Evolutionary conservation across 2,329 filamentous ascomycete species (phyloP), one percentile per base, ranked within the genome.

Genomic region (Fusarium equiseti): DNA sequence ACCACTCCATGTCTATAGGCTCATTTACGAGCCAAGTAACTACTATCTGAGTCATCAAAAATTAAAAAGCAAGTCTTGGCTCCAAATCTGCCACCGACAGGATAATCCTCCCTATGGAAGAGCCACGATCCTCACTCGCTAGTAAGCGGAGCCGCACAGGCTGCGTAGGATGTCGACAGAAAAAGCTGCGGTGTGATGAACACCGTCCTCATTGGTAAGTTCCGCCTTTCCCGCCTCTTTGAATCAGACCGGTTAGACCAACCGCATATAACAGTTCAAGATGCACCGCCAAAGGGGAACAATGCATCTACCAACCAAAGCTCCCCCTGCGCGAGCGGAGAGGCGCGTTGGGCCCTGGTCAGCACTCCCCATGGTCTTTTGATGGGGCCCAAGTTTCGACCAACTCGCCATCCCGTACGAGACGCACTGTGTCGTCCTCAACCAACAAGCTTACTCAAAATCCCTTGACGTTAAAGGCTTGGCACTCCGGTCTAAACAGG

Each of bases 401-500:
- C 3, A 16, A 38, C 18, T 38, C 18, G 18, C 5, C 16, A 3
- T 11, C 16, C 16, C 35, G 35, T 38, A n/a, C 35, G 3, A 11
- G 9, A n/a, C 18, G 18, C 35, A n/a, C 35, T 38, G 16, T 6
- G 9, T 10, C 9, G 5, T 11, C 9, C 0, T 6, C 32, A 6
- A 38, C 32, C 16, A 18, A 38, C 3, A 3, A 38, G 9, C 1
- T 38, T 18, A 6, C 32, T 35, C 32, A 6, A 3, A 18, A 35
- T 35, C 16, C 16, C 16, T 35, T 3, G 16, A 18, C 11, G 18
- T 11, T 18, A 10, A 35, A 35, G 32, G 32, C 32, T 38, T n/a
- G 35, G 35, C 35, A 6, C 3, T 38, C 16, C 1, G 1, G 9
- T 11, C 3, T 38, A 2, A 7, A 1, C 35, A 38, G 3, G 35